These are phyloP conservation scores for Amborella trichopoda DNA, from an alignment of 164 flowering plant species.

Conservation along the genomic window DNA sequence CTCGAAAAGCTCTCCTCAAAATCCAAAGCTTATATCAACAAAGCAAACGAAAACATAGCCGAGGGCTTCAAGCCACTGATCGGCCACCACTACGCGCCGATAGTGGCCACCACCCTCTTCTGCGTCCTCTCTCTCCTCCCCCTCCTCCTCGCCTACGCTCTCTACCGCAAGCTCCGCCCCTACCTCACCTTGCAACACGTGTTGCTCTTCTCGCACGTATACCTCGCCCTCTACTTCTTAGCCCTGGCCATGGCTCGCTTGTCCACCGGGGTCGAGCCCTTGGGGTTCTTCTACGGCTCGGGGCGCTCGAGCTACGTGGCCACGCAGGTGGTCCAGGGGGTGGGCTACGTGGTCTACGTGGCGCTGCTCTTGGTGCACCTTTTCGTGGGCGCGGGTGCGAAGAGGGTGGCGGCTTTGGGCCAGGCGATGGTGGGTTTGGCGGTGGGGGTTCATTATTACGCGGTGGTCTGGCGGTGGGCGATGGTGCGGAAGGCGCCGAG, in stretches of 20 bases:
- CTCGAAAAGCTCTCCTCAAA: conserved; percentile 56
- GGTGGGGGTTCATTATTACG: conserved; percentile 78
- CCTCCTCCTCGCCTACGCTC: conserved; percentile 53
- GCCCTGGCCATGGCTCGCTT: conserved; percentile 56
- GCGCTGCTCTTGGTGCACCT: conserved; percentile 57
- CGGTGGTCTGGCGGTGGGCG: conserved; percentile 70
- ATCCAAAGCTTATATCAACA: conserved; percentile 48
- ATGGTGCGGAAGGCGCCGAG: conserved; percentile 70
- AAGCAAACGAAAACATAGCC: conserved; percentile 58
- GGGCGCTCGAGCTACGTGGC: conserved; percentile 64
- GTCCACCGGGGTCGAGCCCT: conserved; percentile 68
- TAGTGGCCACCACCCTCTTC: conserved; percentile 41
- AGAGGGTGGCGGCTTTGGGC: conserved; percentile 54
- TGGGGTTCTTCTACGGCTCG: conserved; percentile 63
- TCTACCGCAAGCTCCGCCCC: conserved; percentile 51
- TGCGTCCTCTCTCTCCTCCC: conserved; percentile 64
- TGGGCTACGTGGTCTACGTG: conserved; percentile 66
- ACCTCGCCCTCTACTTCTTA: conserved; percentile 82
- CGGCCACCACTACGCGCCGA: conserved; percentile 65
- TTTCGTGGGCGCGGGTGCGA: conserved; percentile 42
- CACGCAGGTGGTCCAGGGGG: conserved; percentile 64
- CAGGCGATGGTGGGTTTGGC: conserved; percentile 73
- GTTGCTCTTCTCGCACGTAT: conserved; percentile 64
- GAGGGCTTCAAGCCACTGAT: conserved; percentile 61
- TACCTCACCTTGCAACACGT: conserved; percentile 75